Conservation (phyloP, 768 basidiomycete species). For the Collybia mongolica region DNA sequence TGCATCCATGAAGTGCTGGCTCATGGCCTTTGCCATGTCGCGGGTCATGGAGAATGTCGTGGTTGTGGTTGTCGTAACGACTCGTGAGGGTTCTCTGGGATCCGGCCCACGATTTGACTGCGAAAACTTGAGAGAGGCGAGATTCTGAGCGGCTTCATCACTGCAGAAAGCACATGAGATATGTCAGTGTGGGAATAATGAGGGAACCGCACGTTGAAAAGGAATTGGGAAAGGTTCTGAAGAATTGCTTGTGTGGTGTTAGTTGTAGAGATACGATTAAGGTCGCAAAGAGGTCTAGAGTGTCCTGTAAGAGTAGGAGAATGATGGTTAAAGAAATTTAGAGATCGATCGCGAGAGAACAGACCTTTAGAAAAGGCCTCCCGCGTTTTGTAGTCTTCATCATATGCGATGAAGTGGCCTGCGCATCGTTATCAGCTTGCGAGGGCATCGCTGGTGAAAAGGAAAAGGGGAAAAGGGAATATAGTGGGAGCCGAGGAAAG, state of each 20-base stretch:
- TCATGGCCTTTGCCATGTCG: constrained; percentile 99
- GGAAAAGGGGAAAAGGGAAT: constrained; percentile 19
- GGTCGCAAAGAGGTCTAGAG: constrained; percentile 96
- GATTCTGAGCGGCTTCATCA: constrained; percentile 91
- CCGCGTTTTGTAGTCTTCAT: constrained; percentile 99
- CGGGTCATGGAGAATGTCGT: constrained; percentile 99
- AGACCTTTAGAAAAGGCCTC: constrained; percentile 88
- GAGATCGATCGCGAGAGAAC: constrained; percentile 12
- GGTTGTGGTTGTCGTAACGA: constrained; percentile 98
- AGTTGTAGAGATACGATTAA: constrained; percentile 92
- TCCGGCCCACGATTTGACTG: constrained; percentile 98
- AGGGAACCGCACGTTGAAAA: constrained; percentile 82
- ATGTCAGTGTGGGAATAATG: constrained; percentile 11
- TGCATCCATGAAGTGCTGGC: constrained; percentile 99
- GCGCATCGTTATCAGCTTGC: constrained; percentile 42
- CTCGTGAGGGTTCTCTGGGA: constrained; percentile 95
- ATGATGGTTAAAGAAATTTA: constrained; percentile 3
- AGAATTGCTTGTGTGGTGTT: constrained; percentile 90
- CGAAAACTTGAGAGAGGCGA: constrained; percentile 96
- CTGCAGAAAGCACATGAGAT: constrained; percentile 38
- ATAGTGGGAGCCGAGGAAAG: constrained; percentile 41
- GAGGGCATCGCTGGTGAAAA: constrained; percentile 31
- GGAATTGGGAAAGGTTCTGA: constrained; percentile 90
- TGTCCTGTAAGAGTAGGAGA: constrained; percentile 61
- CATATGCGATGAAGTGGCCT: constrained; percentile 83